Evolutionary conservation across 192 early-diverging fungal species (phyloP), one percentile per base, ranked within the genome.

Genomic region (Podila minutissima): DNA sequence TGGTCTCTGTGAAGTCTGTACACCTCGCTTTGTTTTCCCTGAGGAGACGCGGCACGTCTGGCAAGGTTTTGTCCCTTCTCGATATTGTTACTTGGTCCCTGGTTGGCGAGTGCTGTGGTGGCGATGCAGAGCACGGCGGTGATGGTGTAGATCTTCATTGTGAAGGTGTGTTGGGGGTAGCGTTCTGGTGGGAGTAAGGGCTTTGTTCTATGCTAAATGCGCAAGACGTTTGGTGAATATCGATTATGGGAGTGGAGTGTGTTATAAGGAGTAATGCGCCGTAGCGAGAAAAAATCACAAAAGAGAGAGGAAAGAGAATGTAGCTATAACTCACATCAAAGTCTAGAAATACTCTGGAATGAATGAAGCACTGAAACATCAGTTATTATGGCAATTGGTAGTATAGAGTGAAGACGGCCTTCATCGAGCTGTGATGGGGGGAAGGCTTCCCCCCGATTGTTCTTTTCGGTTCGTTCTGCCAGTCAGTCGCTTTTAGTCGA

Each of bases 101-200:
- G 13, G 41, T 8, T 46, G 19, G 69, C 59, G 37, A 62, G 7
- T 15, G 60, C 69, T n/a, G 69, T 35, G 26, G 60, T 31, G 3
- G 60, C 69, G 4, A 71, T 22, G 69, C 69, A 71, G 13, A 71
- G 31, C 10, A 62, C 48, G 19, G 60, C 60, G 5, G 69, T 62
- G 8, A 71, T 19, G 7, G 69, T 24, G 13, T 38, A 24, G 32
- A 71, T 71, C 49, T 71, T 71, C 69, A 71, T 71, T 61, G 41
- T 51, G 49, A 51, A 17, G 59, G 22, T 38, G 64, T 15, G 26
- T 1, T 19, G 29, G 11, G 11, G 37, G 24, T 7, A 0, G 9
- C 28, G 37, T 41, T 41, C 19, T 41, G 32, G 2, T 17, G 15
- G 31, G 11, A 24, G 53, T 9, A 9, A 55, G 6, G 20, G 24